These are phyloP conservation scores for Trametes gibbosa DNA, from an alignment of 768 basidiomycete genomes.

Conservation along the genomic window DNA sequence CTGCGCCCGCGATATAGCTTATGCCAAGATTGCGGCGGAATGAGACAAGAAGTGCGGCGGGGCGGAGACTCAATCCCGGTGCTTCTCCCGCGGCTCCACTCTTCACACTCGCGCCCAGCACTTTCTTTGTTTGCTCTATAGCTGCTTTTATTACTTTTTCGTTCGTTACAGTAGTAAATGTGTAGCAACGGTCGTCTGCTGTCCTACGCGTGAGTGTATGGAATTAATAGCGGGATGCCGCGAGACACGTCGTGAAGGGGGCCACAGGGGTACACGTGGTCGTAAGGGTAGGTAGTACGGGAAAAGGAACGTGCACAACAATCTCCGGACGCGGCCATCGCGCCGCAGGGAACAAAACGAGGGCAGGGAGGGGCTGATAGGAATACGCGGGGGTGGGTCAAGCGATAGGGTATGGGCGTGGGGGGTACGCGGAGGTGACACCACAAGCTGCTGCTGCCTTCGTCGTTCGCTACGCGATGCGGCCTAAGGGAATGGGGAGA, in stretches of 20 bases:
- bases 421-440: conserved; percentile 13
- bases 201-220: conserved; percentile 14
- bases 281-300: conserved; percentile 4
- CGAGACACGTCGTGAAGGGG: conserved; percentile 10
- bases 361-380: conserved; percentile 11
- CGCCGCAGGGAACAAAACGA: conserved; percentile 15
- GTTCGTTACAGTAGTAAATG: conserved; percentile 17
- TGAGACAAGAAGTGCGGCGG: background rate
- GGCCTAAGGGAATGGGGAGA: background rate
- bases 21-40: too few species aligned
- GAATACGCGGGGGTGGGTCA: conserved; percentile 9
- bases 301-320: conserved; percentile 17
- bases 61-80: background rate
- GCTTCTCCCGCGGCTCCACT: background rate
- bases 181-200: conserved; percentile 17
- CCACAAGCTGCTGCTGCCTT: conserved; percentile 17
- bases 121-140: conserved; percentile 2
- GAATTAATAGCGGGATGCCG: conserved; percentile 8
- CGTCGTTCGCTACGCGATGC: conserved; percentile 5
- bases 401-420: conserved; percentile 14
- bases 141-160: conserved; percentile 17
- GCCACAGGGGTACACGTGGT: conserved; percentile 10
- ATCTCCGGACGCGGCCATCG: conserved; percentile 10
- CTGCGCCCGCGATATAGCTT: too few species aligned
- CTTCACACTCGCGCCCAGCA: background rate